Conservation (phyloP, 164 flowering plant species). For the Piper betle region DNA sequence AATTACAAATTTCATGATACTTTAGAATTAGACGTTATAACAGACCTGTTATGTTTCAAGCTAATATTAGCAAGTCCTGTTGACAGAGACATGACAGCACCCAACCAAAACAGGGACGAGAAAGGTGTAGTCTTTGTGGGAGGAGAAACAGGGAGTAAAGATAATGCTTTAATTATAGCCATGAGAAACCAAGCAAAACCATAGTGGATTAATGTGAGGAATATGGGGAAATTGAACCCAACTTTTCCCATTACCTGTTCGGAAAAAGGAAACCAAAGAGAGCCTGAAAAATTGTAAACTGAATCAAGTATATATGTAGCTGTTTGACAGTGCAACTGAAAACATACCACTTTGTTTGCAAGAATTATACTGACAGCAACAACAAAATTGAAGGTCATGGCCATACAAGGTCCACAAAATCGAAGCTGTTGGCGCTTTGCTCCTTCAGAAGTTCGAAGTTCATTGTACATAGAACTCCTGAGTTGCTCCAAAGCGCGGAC, state of each 20-base stretch:
- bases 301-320: not conserved
- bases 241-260: conserved; percentile 70
- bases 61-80: conserved; percentile 78
- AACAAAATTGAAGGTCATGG: conserved; percentile 66
- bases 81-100: conserved; percentile 68
- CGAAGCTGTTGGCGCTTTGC: conserved; percentile 79
- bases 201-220: conserved; percentile 75
- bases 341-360: conserved; percentile 62
- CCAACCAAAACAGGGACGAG: conserved; percentile 56
- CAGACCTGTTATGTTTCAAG: conserved; percentile 62
- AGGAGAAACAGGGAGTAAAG: conserved; percentile 64
- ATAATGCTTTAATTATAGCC: conserved; percentile 47
- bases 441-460: conserved; percentile 66
- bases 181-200: conserved; percentile 51
- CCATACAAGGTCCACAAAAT: conserved; percentile 58
- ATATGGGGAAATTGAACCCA: conserved; percentile 74
- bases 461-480: conserved; percentile 56
- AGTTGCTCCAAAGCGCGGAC: conserved; percentile 77
- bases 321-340: no score
- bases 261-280: not conserved
- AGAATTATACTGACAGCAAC: conserved; percentile 64
- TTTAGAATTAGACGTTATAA: not conserved
- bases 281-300: not conserved
- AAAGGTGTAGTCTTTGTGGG: conserved; percentile 63
- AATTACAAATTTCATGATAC: not conserved